Percentiles rank a stretch among this genome's conserved stretches.
These are phyloP conservation scores for Botryobasidium botryosum DNA, from an alignment of 768 basidiomycete genomes.

Conservation along the genomic window DNA sequence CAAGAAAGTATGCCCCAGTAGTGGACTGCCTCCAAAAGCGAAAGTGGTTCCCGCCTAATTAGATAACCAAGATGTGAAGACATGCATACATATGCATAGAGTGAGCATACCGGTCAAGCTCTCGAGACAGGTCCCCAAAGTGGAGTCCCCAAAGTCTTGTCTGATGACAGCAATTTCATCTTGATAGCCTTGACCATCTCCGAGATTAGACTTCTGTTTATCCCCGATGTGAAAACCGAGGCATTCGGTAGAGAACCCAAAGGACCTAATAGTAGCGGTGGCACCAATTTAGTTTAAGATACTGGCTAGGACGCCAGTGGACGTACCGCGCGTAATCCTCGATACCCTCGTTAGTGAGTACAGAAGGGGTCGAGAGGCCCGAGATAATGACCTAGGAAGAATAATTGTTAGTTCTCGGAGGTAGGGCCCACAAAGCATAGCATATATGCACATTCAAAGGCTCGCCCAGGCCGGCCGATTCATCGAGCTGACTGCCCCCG, in stretches of 20 bases:
- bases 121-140: not conserved
- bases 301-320: not conserved
- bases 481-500: not conserved
- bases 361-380: not conserved
- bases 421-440: not conserved
- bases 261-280: not conserved
- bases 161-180: not conserved
- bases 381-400: slow-evolving; percentile 1
- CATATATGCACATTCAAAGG: not conserved
- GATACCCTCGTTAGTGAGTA: not conserved
- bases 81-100: not conserved
- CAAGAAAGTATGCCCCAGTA: slow-evolving; percentile 1
- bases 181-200: not conserved
- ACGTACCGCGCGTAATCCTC: not conserved
- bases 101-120: not conserved
- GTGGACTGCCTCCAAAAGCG: slow-evolving; percentile 2
- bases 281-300: not conserved
- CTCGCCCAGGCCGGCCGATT: not conserved
- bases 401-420: not conserved
- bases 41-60: slow-evolving; percentile 2
- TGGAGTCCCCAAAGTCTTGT: not conserved
- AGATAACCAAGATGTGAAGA: not conserved
- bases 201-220: not conserved
- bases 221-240: not conserved
- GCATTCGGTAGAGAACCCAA: not conserved